Percentiles rank a stretch among this genome's conserved stretches.
Conservation (phyloP, 768 basidiomycete genomes). For the Polyporus arcularius region DNA sequence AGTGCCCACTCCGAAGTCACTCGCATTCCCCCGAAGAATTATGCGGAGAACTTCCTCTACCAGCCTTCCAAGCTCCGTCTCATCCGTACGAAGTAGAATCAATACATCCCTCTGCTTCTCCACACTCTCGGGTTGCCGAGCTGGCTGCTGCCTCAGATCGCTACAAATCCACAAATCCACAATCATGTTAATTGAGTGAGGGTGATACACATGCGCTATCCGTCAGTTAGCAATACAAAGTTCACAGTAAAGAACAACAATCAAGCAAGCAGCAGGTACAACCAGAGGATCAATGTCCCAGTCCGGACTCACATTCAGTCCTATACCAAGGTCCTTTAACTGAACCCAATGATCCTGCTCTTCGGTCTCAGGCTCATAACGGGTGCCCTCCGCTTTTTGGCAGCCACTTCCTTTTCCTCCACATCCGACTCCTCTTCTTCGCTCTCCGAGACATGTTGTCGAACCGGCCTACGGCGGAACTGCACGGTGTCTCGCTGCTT, state of each 20-base stretch:
- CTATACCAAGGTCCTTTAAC: background rate
- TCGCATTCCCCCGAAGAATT: slow-evolving; percentile 83
- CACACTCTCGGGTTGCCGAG: background rate
- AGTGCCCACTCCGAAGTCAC: slow-evolving; percentile 43
- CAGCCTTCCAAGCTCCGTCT: slow-evolving; percentile 78
- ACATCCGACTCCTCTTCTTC: slow-evolving; percentile 57
- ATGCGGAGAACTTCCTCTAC: slow-evolving; percentile 91
- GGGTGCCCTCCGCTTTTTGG: slow-evolving; percentile 49
- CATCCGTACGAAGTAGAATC: slow-evolving; percentile 83
- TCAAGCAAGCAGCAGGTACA: too few relatives aligned
- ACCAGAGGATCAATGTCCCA: too few relatives aligned
- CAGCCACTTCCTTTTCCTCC: slow-evolving; percentile 44
- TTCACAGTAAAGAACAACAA: too few relatives aligned
- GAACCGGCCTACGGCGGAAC: slow-evolving; percentile 5
- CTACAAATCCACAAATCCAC: too few relatives aligned
- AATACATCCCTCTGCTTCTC: slow-evolving; percentile 6
- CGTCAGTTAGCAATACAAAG: too few relatives aligned
- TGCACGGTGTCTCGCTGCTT: background rate
- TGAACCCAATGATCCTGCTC: slow-evolving; percentile 61
- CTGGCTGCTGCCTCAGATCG: background rate
- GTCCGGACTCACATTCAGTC: too few relatives aligned
- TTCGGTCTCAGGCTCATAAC: slow-evolving; percentile 59
- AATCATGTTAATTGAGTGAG: too few relatives aligned
- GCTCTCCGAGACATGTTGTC: slow-evolving; percentile 48
- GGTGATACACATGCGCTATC: too few relatives aligned